Conservation (phyloP, 2,329 filamentous ascomycete genomes). For the Bimuria novae-zelandiae region DNA sequence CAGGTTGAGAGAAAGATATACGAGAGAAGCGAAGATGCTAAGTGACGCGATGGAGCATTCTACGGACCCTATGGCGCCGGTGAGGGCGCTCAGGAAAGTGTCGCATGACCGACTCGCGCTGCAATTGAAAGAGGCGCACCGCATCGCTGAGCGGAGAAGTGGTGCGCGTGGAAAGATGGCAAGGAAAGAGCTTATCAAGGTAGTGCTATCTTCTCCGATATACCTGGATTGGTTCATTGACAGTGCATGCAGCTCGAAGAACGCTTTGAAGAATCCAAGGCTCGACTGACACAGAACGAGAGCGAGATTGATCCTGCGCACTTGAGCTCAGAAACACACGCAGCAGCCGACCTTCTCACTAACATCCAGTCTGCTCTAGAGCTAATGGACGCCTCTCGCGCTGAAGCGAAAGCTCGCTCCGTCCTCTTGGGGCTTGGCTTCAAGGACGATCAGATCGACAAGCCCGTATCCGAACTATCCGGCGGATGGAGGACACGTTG, state of each 20-base stretch:
- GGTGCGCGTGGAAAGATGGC: slow-evolving; percentile 76
- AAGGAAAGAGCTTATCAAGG: slow-evolving; percentile 70
- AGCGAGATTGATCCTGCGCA: slow-evolving; percentile 61
- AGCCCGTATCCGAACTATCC: slow-evolving; percentile 68
- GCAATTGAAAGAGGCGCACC: slow-evolving; percentile 70
- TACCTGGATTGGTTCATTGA: neutral
- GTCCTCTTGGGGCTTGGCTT: slow-evolving; percentile 72
- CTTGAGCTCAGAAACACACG: slow-evolving; percentile 68
- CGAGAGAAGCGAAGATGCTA: slow-evolving; percentile 66
- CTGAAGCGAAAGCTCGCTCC: slow-evolving; percentile 68
- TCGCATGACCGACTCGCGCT: slow-evolving; percentile 66
- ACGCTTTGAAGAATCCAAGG: slow-evolving; percentile 62
- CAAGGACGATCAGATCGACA: slow-evolving; percentile 63
- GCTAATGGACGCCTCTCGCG: slow-evolving; percentile 61
- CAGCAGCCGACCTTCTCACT: slow-evolving; percentile 70
- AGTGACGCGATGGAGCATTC: slow-evolving; percentile 63
- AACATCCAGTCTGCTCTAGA: slow-evolving; percentile 72
- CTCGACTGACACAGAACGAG: slow-evolving; percentile 56
- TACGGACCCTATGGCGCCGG: slow-evolving; percentile 60
- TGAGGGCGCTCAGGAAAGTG: slow-evolving; percentile 65
- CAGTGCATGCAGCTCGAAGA: slow-evolving; percentile 60
- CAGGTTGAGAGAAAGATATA: slow-evolving; percentile 57
- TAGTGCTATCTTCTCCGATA: neutral
- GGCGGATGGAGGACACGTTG: slow-evolving; percentile 62
- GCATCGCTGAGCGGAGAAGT: slow-evolving; percentile 74